Base-by-base conservation (phyloP, 169 alveolate genomes). In the Eimeria necatrix region DNA sequence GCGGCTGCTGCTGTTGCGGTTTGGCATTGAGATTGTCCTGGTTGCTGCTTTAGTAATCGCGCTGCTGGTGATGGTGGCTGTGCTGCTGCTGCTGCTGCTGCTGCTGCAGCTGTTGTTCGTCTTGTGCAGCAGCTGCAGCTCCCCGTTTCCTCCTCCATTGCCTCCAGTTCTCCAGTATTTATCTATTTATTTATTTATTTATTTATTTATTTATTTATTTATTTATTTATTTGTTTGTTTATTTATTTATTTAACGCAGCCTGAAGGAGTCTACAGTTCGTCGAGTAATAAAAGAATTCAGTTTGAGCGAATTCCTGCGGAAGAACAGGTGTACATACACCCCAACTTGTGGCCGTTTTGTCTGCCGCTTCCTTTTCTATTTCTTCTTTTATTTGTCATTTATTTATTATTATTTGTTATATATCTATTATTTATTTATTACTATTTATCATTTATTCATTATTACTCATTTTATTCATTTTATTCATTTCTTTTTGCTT, bases 261-360 rank as follows among this genome's bases (percentile, higher is more conserved):
- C 78, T 90, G 41, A 22, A 32, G 94, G 96, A 95, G 83, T 2
- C 88, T 16, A 90, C 96, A 0, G 95, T 91, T 24, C 61, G 51
- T 53, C 18, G 32, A 74, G 59, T 95, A 14, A 48, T 49, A 41
- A 53, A 49, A 24, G 94, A 95, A 12, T 91, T 95, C 71, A 86
- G 85, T n/a, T 41, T 91, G 56, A 70, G 64, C 4, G 91, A 76
- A 7, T 76, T 91, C 70, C 91, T 91, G 26, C 81, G 90, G 4
- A 61, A 49, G 22, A 74, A 70, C n/a, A 68, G 49, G 95, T 76
- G 49, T 18, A 84, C 20, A 14, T 41, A 20, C 74, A 64, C 24
- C 74, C 22, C 74, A 12, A 14, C 22, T 20, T 1, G 4, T 14
- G 22, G 74, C 41, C 22, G 41, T 41, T 18, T 20, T 32, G 41